Conservation (phyloP, 108 stramenopile species). For the Stephanodiscus triporus region DNA sequence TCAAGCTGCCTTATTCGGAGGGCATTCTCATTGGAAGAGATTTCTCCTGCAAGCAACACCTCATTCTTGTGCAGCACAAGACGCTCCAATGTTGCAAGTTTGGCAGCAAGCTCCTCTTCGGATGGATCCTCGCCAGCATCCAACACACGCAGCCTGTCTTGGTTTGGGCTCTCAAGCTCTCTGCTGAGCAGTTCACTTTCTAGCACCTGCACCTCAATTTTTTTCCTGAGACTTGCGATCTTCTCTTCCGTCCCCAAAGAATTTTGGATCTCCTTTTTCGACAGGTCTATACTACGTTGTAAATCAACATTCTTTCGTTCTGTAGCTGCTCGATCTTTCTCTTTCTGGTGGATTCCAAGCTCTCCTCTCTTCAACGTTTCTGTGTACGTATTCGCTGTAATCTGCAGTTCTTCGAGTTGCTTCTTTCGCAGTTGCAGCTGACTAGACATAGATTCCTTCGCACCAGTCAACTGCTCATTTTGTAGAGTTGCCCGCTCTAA, state of each 20-base stretch:
- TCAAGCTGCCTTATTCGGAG: neutral
- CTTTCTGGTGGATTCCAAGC: neutral
- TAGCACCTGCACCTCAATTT: slow-evolving; percentile 11
- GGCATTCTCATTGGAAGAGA: slow-evolving; percentile 2
- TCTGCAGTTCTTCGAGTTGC: slow-evolving; percentile 7
- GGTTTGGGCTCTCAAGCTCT: slow-evolving; percentile 17
- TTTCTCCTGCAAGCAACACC: slow-evolving; percentile 6
- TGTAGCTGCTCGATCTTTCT: neutral
- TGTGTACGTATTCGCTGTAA: neutral
- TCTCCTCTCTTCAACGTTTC: slow-evolving; percentile 13
- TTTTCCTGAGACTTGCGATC: slow-evolving; percentile 12
- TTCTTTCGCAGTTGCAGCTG: slow-evolving; percentile 14
- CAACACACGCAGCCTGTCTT: slow-evolving; percentile 8
- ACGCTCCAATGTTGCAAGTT: slow-evolving; percentile 11
- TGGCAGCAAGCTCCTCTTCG: slow-evolving; percentile 12
- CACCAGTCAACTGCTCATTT: neutral
- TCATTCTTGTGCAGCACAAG: slow-evolving; percentile 21
- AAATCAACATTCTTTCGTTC: slow-evolving; percentile 19
- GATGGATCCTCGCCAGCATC: slow-evolving; percentile 20
- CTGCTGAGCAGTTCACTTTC: slow-evolving; percentile 8
- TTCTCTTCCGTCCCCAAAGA: neutral
- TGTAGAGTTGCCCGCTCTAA: neutral
- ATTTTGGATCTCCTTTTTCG: slow-evolving; percentile 12
- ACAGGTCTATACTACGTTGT: slow-evolving; percentile 11
- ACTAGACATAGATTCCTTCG: neutral